Base-by-base conservation (phyloP, 164 flowering plant genomes). In the Warburgia ugandensis region DNA sequence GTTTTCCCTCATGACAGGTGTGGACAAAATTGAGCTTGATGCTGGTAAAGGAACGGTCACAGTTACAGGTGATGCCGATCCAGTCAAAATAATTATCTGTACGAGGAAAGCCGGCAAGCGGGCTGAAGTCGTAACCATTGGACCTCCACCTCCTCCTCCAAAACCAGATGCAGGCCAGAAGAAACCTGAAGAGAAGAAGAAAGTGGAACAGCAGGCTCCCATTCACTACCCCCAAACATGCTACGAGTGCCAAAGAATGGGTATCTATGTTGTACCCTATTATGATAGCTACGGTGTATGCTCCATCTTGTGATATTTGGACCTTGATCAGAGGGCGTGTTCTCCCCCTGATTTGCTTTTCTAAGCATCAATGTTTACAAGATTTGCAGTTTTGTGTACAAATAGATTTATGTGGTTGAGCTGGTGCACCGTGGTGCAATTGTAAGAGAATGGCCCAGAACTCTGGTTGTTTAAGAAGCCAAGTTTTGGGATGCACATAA, bases 41-140 rank as follows among this genome's bases (percentile, higher is more conserved):
- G 70, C 44, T 16, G 81, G 60, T 0, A 77, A 81, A 61, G 76
- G 76, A 30, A 77, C 77, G 1, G 11, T 79, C 31, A 69, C 78
- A 0, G 79, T 81, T 5, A 79, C 76, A 0, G 94, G 94, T 1
- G 59, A 71, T 6, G 83, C 78, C 0, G 94, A 84, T 35, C 87
- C 94, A 0, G 66, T 71, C 19, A 59, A 76, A 6, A 56, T 84
- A 3, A 62, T 76, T 1, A 44, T 60, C 11, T 64, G 69, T 0
- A 58, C 75, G n/a, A 74, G 73, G 41, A 81, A 70, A 55, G 72
- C 64, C 6, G 78, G 83, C 3, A 77, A 68, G 48, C 29, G 5
- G 17, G 81, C 53, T 0, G 77, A 76, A 21, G 73, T 79, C 0
- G 73, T 76, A 10, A 79, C 65, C 23, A 46, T 84, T 49, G 87